Evolutionary conservation across 371 early-diverging fungal genomes (phyloP).

Genomic region (Mortierella sp.): DNA sequence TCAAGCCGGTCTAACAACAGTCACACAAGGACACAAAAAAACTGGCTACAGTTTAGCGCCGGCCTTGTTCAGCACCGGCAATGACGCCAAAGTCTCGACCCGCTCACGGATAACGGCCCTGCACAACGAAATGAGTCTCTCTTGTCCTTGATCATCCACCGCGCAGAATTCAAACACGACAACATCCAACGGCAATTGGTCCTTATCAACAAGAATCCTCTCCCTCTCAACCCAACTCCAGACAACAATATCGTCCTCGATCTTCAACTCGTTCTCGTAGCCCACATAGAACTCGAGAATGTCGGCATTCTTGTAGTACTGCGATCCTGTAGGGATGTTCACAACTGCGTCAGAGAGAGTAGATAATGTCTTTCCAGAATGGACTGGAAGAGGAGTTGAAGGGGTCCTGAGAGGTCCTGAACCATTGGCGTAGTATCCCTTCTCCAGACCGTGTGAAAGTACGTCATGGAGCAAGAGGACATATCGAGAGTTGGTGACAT

Average conservation of each 20-base stretch:
- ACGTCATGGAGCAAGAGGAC: slow-evolving; percentile 26
- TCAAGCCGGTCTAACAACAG: not conserved
- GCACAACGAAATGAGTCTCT: slow-evolving; percentile 24
- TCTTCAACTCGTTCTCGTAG: slow-evolving; percentile 45
- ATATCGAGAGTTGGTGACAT: slow-evolving; percentile 45
- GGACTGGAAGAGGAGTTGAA: slow-evolving; percentile 5
- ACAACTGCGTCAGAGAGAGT: not conserved
- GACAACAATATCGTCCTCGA: slow-evolving; percentile 27
- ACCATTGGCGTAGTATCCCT: slow-evolving; percentile 50
- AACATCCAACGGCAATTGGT: slow-evolving; percentile 17
- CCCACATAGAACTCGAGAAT: slow-evolving; percentile 36
- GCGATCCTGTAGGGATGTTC: slow-evolving; percentile 23
- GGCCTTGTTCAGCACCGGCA: not conserved
- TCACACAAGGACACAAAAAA: not conserved
- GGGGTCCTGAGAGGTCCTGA: slow-evolving; percentile 20
- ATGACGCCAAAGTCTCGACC: not conserved
- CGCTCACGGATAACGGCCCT: slow-evolving; percentile 17
- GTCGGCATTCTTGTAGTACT: slow-evolving; percentile 32
- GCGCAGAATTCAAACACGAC: slow-evolving; percentile 47
- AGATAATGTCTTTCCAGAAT: not conserved
- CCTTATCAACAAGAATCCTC: slow-evolving; percentile 7
- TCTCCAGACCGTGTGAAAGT: slow-evolving; percentile 19
- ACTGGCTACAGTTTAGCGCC: not conserved
- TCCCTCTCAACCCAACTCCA: slow-evolving; percentile 56
- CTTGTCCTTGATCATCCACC: slow-evolving; percentile 11